phyloP scores from a whole-genome alignment of 2,329 filamentous ascomycete species.

The Ceratocystis albifundus region DNA sequence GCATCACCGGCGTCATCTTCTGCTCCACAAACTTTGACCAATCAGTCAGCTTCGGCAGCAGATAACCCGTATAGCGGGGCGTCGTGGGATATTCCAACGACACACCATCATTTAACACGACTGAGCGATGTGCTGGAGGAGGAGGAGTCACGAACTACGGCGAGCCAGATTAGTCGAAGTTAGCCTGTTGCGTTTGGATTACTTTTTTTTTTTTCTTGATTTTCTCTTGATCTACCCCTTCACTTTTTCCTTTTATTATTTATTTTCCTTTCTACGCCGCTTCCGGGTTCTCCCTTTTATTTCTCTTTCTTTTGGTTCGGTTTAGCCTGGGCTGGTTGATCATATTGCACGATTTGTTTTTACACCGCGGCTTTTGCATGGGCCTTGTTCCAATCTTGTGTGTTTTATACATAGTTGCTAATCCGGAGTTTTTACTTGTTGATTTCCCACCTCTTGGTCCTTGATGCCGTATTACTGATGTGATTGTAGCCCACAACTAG shows the following conservation, averaged over 20 bases:
- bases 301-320: not conserved
- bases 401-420: slow-evolving; percentile 8
- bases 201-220: no score
- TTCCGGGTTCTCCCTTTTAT: not conserved
- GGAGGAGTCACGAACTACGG: slow-evolving; percentile 64
- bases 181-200: slow-evolving; percentile 9
- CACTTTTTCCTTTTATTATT: not conserved
- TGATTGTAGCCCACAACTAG: not conserved
- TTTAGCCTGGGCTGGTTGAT: slow-evolving; percentile 14
- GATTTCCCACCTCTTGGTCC: not conserved
- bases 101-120: slow-evolving; percentile 77
- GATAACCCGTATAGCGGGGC: slow-evolving; percentile 50
- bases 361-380: not conserved
- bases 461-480: not conserved
- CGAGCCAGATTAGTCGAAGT: slow-evolving; percentile 47
- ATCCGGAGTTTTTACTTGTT: slow-evolving; percentile 10
- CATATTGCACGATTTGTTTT: slow-evolving; percentile 10
- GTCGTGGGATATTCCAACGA: slow-evolving; percentile 64
- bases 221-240: not conserved
- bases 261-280: not conserved
- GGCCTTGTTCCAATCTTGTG: slow-evolving; percentile 7
- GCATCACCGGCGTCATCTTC: slow-evolving; percentile 7
- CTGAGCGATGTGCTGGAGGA: slow-evolving; percentile 81
- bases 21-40: not conserved
- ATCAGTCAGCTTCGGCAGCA: not conserved